Conservation (phyloP, 805 yeast species). For the Ogataea neopini region DNA sequence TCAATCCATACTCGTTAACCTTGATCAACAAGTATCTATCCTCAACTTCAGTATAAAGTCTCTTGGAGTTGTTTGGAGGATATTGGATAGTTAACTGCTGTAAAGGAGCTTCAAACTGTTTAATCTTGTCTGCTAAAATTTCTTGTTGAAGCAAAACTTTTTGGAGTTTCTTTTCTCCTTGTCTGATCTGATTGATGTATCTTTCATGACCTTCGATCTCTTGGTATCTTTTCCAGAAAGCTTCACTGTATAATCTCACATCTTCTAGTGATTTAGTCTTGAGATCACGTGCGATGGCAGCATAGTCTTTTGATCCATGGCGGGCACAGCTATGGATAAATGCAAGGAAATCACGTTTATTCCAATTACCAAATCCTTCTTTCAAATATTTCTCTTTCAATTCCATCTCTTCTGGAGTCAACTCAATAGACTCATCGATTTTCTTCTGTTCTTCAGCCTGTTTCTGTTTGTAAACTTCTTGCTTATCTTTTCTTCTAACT, state of each 20-base stretch:
- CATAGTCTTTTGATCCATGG: conserved; percentile 56
- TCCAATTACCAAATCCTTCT: conserved; percentile 67
- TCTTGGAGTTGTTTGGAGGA: conserved; percentile 81
- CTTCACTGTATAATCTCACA: conserved; percentile 55
- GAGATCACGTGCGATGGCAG: conserved; percentile 52
- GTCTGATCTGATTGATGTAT: conserved; percentile 68
- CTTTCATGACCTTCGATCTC: conserved; percentile 72
- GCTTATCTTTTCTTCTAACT: conserved; percentile 25
- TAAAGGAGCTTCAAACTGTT: conserved; percentile 56
- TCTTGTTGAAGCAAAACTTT: conserved; percentile 56
- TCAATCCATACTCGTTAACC: conserved; percentile 65
- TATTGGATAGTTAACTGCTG: conserved; percentile 65
- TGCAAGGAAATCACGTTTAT: conserved; percentile 71
- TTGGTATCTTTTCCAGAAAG: conserved; percentile 62
- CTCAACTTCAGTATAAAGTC: conserved; percentile 67
- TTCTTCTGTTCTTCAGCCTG: conserved; percentile 51
- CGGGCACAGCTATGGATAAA: conserved; percentile 70
- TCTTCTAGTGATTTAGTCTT: conserved; percentile 60
- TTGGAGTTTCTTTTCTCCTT: conserved; percentile 67
- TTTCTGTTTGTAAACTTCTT: conserved; percentile 34
- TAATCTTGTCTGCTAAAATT: conserved; percentile 53
- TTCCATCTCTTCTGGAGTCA: conserved; percentile 61
- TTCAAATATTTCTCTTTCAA: conserved; percentile 53
- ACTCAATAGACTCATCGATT: conserved; percentile 56
- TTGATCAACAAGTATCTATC: conserved; percentile 65